Base-by-base conservation (phyloP, 352 stramenopile genomes). In the Phytophthora pseudosyringae region DNA sequence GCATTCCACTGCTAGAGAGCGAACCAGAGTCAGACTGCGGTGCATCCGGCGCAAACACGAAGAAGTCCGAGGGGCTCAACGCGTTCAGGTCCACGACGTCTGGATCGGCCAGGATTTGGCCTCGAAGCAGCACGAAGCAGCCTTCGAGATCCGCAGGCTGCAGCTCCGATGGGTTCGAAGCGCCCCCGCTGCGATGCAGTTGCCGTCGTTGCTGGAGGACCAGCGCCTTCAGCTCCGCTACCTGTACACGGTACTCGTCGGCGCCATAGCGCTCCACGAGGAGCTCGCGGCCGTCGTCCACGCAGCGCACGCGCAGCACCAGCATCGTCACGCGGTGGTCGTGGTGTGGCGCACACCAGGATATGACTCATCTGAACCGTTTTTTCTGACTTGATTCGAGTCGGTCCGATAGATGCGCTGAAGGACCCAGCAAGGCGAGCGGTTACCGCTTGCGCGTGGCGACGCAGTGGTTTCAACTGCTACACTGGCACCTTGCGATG, bases 81-180 rank as follows among this genome's bases (percentile, higher is more conserved):
- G 79, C 67, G 57, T 87, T 82, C 15, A 92, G 57, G 49, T 89
- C 74, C 40, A 92, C 45, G 33, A 81, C 62, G 64, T 92, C 83
- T 21, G 64, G 60, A 59, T 92, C 83, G 0, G 78, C 65, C 25
- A 90, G 69, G 55, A 92, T 80, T 31, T 78, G 73, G 9, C 83
- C 83, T 29, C 69, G 71, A 33, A 89, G 76, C 25, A 89, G 58
- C 41, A 92, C 60, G 44, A 78, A 88, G 48, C 73, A 68, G 16
- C 59, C 51, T 45, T 68, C 70, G 39, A 78, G 32, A 10, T 64
- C 44, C 3, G 47, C 43, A 28, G 39, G 33, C 39, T 48, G 43
- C 4, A 46, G 15, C 41, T 66, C 15, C 12, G 48, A 41, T n/a
- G 18, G 16, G 21, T 28, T 54, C 41, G 3, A 52, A 33, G 13